Evolutionary conservation across 768 basidiomycete species (phyloP).

Genomic region (Phlebiopsis gigantea): DNA sequence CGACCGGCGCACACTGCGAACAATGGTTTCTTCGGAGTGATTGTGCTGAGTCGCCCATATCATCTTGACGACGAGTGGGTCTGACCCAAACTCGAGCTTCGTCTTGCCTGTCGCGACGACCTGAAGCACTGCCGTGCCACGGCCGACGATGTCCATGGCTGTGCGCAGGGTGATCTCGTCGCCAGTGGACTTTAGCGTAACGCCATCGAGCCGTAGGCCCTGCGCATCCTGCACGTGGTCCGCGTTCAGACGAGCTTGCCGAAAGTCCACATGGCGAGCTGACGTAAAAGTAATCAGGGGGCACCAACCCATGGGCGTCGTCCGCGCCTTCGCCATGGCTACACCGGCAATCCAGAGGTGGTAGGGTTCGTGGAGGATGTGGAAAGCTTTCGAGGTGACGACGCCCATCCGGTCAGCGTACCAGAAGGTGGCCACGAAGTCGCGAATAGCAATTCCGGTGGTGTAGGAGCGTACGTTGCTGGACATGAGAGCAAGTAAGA

Average conservation of each 20-base stretch:
- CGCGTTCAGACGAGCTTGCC: neutral
- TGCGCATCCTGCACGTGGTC: neutral
- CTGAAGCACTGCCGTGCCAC: neutral
- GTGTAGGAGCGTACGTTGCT: conserved; percentile 1
- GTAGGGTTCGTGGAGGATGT: conserved; percentile 5
- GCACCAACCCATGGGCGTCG: neutral
- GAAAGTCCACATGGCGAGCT: neutral
- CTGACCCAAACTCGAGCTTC: neutral
- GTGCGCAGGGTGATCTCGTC: neutral
- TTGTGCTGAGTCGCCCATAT: neutral
- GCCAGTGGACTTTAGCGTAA: neutral
- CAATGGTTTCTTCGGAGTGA: neutral
- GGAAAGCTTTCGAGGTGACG: conserved; percentile 1
- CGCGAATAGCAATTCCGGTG: conserved; percentile 5
- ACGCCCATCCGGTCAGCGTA: conserved; percentile 5
- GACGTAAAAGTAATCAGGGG: conserved; percentile 2
- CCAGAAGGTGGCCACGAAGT: neutral
- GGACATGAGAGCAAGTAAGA: neutral
- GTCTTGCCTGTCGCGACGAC: neutral
- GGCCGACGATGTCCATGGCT: neutral
- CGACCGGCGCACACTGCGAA: neutral
- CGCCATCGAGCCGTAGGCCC: neutral
- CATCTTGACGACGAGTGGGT: conserved; percentile 1
- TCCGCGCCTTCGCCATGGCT: neutral
- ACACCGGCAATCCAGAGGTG: neutral